These are phyloP conservation scores for Euclidium syriacum DNA, from an alignment of 345 rosid species.

Conservation along the genomic window DNA sequence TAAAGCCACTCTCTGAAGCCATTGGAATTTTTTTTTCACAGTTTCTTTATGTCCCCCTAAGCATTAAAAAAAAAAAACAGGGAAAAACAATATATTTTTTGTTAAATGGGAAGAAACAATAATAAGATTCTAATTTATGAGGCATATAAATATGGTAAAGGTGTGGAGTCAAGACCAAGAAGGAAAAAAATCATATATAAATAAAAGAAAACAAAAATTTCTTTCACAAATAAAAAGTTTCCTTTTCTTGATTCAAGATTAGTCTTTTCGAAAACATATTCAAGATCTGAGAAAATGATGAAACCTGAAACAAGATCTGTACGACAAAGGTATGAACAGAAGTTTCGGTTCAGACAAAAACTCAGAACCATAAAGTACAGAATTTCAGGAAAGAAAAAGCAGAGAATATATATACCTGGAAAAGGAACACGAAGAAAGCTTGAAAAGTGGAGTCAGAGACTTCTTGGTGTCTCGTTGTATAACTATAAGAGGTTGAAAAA, in stretches of 20 bases:
- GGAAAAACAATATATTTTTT: too few relatives aligned
- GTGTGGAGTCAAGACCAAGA: neutral
- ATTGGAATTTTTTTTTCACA: slow-evolving; percentile 1
- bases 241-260: neutral
- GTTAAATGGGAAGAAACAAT: neutral
- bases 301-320: slow-evolving; percentile 18
- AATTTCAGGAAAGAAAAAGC: neutral
- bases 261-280: neutral
- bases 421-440: slow-evolving; percentile 12
- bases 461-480: slow-evolving; percentile 18
- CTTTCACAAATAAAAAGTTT: neutral
- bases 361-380: neutral
- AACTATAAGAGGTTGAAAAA: neutral
- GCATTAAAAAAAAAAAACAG: slow-evolving; percentile 1
- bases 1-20: slow-evolving; percentile 20
- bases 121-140: slow-evolving; percentile 1
- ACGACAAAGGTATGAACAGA: neutral
- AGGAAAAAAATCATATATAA: neutral
- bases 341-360: slow-evolving; percentile 10
- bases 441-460: slow-evolving; percentile 3
- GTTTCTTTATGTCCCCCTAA: slow-evolving; percentile 15
- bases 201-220: neutral
- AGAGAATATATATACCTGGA: slow-evolving; percentile 14
- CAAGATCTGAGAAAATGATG: neutral
- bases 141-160: neutral